Base-by-base conservation (phyloP, 805 yeast genomes). In the Candida piceae region DNA sequence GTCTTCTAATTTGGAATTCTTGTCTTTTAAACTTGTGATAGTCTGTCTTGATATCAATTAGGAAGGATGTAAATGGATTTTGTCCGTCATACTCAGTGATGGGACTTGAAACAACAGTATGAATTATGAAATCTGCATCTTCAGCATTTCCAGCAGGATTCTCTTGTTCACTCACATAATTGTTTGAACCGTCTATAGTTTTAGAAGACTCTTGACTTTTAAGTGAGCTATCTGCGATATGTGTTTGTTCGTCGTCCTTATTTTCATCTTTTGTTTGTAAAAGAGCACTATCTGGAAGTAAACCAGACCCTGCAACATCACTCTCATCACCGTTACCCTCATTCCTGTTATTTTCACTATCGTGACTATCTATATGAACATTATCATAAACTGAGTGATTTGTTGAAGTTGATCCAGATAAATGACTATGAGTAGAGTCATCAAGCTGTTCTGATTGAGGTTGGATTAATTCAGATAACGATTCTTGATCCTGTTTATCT, bases 61-160 rank as follows among this genome's bases (percentile, higher is more conserved):
- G 64, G 53, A 83, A 87, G 5, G 93, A 74, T 9, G 84, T 81
- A 57, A 63, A 86, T n/a, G 86, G 80, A 46, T 82, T 83, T 42
- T 83, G 81, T 2, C 83, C 78, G 35, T 85, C 93, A 36, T 74
- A 66, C 53, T 84, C 90, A 49, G 80, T 76, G 38, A 73, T 70
- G 2, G 95, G 93, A 16, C 70, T 70, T 3, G 70, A 56, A 5
- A 83, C 86, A 3, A 38, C 43, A 3, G 72, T 62, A 21, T 59
- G 52, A 35, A 70, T 65, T 40, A 32, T 62, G 24, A 58, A 50
- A 18, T 49, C 45, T 26, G 42, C 29, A 16, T 15, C 17, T 27
- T 32, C n/a, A 11, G 10, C 5, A 17, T 19, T 32, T 18, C 6
- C 15, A 18, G 17, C 17, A 15, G 22, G 26, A 10, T 12, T 15